These are phyloP conservation scores for Aspergillus sp. DNA, from an alignment of 2,329 filamentous ascomycete species.

Conservation along the genomic window DNA sequence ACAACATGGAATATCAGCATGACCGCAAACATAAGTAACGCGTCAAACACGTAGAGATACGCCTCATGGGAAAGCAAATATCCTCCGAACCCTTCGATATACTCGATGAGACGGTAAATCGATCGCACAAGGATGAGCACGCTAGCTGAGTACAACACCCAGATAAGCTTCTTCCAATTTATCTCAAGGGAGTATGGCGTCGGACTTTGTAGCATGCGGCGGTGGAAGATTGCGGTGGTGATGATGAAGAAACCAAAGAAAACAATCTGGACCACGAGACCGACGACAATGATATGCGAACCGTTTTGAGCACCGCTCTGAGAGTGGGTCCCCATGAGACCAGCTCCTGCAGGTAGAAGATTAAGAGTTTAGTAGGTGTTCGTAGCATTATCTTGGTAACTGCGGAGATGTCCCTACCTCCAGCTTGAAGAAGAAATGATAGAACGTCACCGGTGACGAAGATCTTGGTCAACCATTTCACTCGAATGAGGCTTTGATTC, in stretches of 20 bases:
- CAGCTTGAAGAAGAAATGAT: slow-evolving; percentile 28
- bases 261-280: slow-evolving; percentile 2
- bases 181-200: not conserved
- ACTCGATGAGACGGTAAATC: slow-evolving; percentile 3
- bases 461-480: slow-evolving; percentile 29
- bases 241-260: slow-evolving; percentile 9
- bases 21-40: not conserved
- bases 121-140: slow-evolving; percentile 6
- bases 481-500: slow-evolving; percentile 21
- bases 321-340: not conserved
- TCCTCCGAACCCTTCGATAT: slow-evolving; percentile 2
- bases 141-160: not conserved
- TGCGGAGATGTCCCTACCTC: slow-evolving; percentile 16
- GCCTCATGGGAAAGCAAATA: slow-evolving; percentile 2
- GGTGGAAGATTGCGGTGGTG: slow-evolving; percentile 2
- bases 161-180: slow-evolving; percentile 1
- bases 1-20: slow-evolving; percentile 4
- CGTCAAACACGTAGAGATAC: slow-evolving; percentile 1
- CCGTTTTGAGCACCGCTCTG: not conserved
- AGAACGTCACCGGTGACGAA: slow-evolving; percentile 29
- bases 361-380: not conserved
- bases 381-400: no score
- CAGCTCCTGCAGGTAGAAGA: not conserved
- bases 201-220: not conserved
- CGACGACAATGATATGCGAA: slow-evolving; percentile 1